Conservation (phyloP, 768 basidiomycete genomes). For the Imleria badia region DNA sequence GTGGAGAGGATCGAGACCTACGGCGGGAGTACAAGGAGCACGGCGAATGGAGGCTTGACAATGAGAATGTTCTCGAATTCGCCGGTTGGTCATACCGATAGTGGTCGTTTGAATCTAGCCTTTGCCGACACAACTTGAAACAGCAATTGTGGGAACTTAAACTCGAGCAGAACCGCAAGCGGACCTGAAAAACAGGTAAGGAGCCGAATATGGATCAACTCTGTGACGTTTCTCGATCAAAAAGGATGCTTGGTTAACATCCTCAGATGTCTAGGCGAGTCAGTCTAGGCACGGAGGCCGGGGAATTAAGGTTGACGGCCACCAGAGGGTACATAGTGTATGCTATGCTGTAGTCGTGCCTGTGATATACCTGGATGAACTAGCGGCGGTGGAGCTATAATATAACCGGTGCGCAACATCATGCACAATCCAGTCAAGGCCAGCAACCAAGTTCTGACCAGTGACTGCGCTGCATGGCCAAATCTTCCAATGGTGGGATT, state of each 20-base stretch:
- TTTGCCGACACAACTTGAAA: conserved; percentile 11
- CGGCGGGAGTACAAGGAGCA: conserved; percentile 1
- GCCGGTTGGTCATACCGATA: conserved; percentile 8
- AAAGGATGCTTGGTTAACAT: conserved; percentile 3
- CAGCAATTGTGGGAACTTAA: conserved; percentile 3
- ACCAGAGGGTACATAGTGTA: not conserved
- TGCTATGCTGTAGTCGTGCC: conserved; percentile 1
- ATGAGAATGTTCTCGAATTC: not conserved
- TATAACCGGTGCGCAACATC: conserved; percentile 88
- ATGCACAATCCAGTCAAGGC: conserved; percentile 89
- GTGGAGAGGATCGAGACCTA: conserved; percentile 16
- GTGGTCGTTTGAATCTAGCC: conserved; percentile 9
- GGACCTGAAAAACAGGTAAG: conserved; percentile 6
- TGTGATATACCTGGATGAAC: not conserved
- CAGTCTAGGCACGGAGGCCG: conserved; percentile 12
- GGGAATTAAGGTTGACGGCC: conserved; percentile 3
- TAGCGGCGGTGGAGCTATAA: conserved; percentile 53
- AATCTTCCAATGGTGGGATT: conserved; percentile 88
- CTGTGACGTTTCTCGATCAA: conserved; percentile 12
- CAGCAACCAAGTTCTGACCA: conserved; percentile 78
- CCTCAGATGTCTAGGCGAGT: not conserved
- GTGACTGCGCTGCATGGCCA: conserved; percentile 92
- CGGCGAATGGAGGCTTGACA: conserved; percentile 6
- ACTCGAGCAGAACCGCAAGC: conserved; percentile 6
- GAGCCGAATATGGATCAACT: not conserved